Percentiles rank a stretch among this genome's conserved stretches.
These are phyloP conservation scores for Mycena metata DNA, from an alignment of 768 basidiomycete species.

Conservation along the genomic window DNA sequence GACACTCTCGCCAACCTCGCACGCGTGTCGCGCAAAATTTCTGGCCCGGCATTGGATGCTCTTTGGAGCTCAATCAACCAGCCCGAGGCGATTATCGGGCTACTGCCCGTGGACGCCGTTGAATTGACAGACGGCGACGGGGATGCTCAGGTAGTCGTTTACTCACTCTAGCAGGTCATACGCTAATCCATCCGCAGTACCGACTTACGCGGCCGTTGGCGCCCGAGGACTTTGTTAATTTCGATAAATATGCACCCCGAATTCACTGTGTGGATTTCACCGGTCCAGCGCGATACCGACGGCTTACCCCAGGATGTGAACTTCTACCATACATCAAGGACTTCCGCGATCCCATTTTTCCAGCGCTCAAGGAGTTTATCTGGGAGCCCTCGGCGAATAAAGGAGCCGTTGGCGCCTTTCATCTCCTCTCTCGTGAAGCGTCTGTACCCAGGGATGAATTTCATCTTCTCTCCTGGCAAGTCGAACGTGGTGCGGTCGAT, in stretches of 20 bases:
- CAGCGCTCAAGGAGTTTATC: conserved; percentile 23
- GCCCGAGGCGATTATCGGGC: conserved; percentile 25
- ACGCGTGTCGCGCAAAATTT: conserved; percentile 32
- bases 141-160: too few relatives aligned
- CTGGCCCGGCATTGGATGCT: conserved; percentile 27
- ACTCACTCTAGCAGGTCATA: too few relatives aligned
- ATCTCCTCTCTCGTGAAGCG: conserved; percentile 29
- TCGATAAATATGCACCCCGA: conserved; percentile 36
- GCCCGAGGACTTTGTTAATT: conserved; percentile 19
- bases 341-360: conserved; percentile 34
- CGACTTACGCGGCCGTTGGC: conserved; percentile 24
- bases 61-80: conserved; percentile 33
- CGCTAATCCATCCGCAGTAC: conserved; percentile 24
- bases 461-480: conserved; percentile 30
- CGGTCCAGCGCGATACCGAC: conserved; percentile 25
- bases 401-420: conserved; percentile 32
- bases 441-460: conserved; percentile 31
- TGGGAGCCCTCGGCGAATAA: conserved; percentile 33
- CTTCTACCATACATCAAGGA: conserved; percentile 33
- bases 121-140: not conserved
- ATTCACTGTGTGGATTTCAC: conserved; percentile 33
- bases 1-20: conserved; percentile 29
- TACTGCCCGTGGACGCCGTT: conserved; percentile 30
- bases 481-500: conserved; percentile 21
- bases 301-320: conserved; percentile 33